Base-by-base conservation (phyloP, 352 stramenopile genomes). In the Phytopythium boreale region DNA sequence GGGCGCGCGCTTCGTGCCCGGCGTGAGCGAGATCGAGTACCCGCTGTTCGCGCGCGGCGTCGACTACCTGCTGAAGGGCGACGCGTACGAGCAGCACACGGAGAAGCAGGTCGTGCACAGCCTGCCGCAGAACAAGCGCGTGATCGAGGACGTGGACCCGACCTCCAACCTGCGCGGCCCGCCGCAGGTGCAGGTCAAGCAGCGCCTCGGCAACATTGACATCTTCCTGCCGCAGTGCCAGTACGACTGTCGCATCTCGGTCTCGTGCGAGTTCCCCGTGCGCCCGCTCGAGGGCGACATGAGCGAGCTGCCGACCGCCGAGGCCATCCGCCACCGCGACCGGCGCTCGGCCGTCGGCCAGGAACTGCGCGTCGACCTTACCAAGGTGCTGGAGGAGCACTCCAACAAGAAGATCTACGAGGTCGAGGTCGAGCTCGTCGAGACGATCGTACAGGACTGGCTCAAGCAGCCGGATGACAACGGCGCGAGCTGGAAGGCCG, bases 141-240 rank as follows among this genome's bases (percentile, higher is more conserved):
- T 96, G 27, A 79, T 93, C 50, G 77, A 93, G 59, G 83, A 91
- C 36, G 75, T 94, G 24, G 76, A 96, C 56, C 71, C 71, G 7
- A 76, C 83, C 53, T 88, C 75, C 1, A 80, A 85, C 27, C 63
- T 78, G 47, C 71, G 80, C 6, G 58, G 76, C 11, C 65, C 73
- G 2, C 74, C 75, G 24, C 79, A 84, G 62, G 68, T 92, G 37
- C 87, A 96, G 49, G 81, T 90, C 15, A 96, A 96, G 67, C 80
- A 94, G 61, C 80, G 84, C 6, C 80, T 96, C 4, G 85, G 84
- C 1, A 90, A 75, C 20, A 88, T 96, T 47, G 82, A 96, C 62
- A 90, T 96, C 58, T 96, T 96, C 72, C 75, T 96, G 63, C 87
- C 87, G 47, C 82, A 90, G 52, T 96, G 87, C 61, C 74, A 80